phyloP scores from a whole-genome alignment of 768 basidiomycete genomes.

The Auricularia sp. region DNA sequence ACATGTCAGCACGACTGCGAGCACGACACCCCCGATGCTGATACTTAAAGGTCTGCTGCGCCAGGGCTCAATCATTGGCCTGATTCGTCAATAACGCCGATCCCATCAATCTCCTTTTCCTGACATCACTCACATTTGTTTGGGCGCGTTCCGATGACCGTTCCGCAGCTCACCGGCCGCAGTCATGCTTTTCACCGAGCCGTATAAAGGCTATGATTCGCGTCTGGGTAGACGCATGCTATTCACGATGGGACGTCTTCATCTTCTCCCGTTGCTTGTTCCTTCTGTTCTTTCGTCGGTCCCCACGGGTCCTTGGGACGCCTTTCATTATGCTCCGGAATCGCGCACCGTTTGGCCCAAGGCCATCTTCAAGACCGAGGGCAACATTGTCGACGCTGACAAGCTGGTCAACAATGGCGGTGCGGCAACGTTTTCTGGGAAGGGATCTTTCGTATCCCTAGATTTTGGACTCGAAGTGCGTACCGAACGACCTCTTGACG shows the following conservation, averaged over 20 bases:
- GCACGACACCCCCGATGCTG: no score
- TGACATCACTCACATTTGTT: no score
- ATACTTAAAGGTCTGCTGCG: no score
- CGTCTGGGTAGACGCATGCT: no score
- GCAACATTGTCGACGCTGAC: conserved; percentile 25
- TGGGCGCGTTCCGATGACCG: no score
- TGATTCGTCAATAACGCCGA: no score
- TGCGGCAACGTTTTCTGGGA: conserved; percentile 29
- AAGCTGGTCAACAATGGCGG: conserved; percentile 27
- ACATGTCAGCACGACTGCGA: no score
- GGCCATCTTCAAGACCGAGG: conserved; percentile 29
- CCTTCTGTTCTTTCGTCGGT: conserved; percentile 18
- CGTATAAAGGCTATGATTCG: no score
- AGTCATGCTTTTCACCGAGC: no score
- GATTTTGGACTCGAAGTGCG: conserved; percentile 48
- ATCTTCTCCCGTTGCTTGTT: background rate
- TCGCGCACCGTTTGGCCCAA: conserved; percentile 38
- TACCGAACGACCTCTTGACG: background rate
- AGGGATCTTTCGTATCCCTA: conserved; percentile 39
- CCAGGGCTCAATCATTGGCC: no score
- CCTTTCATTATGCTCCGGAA: conserved; percentile 40
- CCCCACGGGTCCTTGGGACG: conserved; percentile 42
- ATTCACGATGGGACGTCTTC: background rate
- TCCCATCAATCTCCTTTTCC: no score
- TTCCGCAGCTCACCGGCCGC: no score